Percentiles rank a stretch among this genome's conserved stretches.
phyloP scores from a whole-genome alignment of 768 basidiomycete genomes.

The Tephrocybe sp. region DNA sequence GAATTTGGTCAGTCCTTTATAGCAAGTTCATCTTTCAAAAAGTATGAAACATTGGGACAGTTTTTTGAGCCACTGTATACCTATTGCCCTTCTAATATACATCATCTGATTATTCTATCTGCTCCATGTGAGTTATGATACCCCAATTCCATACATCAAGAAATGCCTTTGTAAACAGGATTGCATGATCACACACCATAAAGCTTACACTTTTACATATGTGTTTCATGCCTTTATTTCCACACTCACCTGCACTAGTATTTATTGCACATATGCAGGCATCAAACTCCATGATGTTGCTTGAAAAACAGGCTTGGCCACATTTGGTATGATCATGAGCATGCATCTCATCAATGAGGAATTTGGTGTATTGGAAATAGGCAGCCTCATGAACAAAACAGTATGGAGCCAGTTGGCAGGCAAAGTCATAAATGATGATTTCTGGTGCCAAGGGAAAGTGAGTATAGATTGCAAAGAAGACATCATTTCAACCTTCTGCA shows the following conservation, averaged over 20 bases:
- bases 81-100: too few species aligned
- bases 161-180: slow-evolving; percentile 12
- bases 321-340: slow-evolving; percentile 16
- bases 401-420: slow-evolving; percentile 19
- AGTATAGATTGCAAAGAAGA: slow-evolving; percentile 38
- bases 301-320: slow-evolving; percentile 6
- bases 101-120: too few species aligned
- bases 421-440: slow-evolving; percentile 19
- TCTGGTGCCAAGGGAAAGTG: slow-evolving; percentile 23
- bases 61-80: too few species aligned
- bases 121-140: background rate
- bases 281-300: slow-evolving; percentile 10
- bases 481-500: slow-evolving; percentile 37
- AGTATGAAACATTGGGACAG: too few species aligned
- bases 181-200: slow-evolving; percentile 10
- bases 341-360: slow-evolving; percentile 19
- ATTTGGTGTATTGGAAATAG: slow-evolving; percentile 18
- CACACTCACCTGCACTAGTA: slow-evolving; percentile 22
- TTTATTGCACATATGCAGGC: slow-evolving; percentile 12
- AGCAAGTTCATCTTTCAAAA: too few species aligned
- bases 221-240: slow-evolving; percentile 13
- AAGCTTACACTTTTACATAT: slow-evolving; percentile 16
- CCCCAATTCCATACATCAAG: background rate
- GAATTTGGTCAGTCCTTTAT: too few species aligned
- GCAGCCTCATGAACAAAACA: slow-evolving; percentile 17